Conservation (phyloP, 768 basidiomycete genomes). For the Pulveroboletus sp. region DNA sequence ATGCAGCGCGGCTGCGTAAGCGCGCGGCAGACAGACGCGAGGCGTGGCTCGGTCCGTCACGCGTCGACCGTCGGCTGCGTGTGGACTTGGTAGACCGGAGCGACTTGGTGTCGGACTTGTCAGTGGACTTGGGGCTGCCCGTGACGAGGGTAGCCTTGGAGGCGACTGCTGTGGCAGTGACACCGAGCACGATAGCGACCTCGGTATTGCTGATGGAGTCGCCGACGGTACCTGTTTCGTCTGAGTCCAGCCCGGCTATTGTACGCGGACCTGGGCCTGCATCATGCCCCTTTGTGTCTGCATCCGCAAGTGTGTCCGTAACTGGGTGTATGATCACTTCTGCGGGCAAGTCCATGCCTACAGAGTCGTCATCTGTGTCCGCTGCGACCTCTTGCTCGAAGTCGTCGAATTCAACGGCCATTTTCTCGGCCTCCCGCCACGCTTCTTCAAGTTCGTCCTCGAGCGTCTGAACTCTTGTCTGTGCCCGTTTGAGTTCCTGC, state of each 20-base stretch:
- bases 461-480: slow-evolving; percentile 47
- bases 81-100: slow-evolving; percentile 23
- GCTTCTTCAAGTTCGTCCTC: slow-evolving; percentile 74
- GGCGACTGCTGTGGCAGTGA: slow-evolving; percentile 36
- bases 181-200: slow-evolving; percentile 32
- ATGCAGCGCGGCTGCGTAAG: slow-evolving; percentile 56
- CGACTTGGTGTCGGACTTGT: slow-evolving; percentile 21
- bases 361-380: slow-evolving; percentile 9
- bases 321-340: neutral
- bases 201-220: slow-evolving; percentile 23
- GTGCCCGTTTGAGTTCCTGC: slow-evolving; percentile 47
- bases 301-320: no score
- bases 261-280: slow-evolving; percentile 3
- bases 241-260: slow-evolving; percentile 12
- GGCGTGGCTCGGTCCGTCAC: slow-evolving; percentile 29
- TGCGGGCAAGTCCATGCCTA: neutral
- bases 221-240: slow-evolving; percentile 25
- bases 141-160: slow-evolving; percentile 33
- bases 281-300: slow-evolving; percentile 4
- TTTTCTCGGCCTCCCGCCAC: slow-evolving; percentile 70
- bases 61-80: slow-evolving; percentile 22
- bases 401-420: slow-evolving; percentile 70
- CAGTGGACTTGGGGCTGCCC: neutral
- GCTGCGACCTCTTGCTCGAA: slow-evolving; percentile 37
- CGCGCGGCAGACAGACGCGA: slow-evolving; percentile 60